These are phyloP conservation scores for Euphorbia lathyris DNA, from an alignment of 345 rosid genomes.

Conservation along the genomic window DNA sequence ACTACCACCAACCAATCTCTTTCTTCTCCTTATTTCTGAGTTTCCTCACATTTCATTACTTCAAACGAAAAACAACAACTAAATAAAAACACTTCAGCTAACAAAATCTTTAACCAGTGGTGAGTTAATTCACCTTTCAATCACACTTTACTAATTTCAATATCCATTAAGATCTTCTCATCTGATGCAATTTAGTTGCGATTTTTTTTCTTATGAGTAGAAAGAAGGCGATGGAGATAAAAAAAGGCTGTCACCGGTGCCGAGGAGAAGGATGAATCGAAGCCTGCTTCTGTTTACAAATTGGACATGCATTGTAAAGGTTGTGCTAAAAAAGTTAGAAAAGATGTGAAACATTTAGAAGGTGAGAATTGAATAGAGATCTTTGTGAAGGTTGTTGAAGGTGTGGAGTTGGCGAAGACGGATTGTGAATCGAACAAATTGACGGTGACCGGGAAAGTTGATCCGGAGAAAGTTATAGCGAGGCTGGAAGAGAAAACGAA, in stretches of 20 bases:
- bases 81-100: too few relatives aligned
- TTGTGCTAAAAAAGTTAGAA: conserved; percentile 60
- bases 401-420: conserved; percentile 34
- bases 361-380: conserved; percentile 10
- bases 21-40: too few relatives aligned
- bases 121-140: conserved; percentile 19
- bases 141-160: background rate
- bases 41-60: too few relatives aligned
- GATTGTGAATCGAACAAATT: conserved; percentile 33
- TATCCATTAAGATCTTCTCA: too few relatives aligned
- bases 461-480: conserved; percentile 32
- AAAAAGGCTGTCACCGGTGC: conserved; percentile 31
- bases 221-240: too few relatives aligned
- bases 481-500: conserved; percentile 29
- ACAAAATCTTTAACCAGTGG: too few relatives aligned
- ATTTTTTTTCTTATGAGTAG: too few relatives aligned
- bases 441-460: conserved; percentile 42
- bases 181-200: too few relatives aligned
- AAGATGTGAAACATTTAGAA: conserved; percentile 23
- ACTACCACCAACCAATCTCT: too few relatives aligned
- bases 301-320: conserved; percentile 86
- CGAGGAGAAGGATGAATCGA: conserved; percentile 29
- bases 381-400: conserved; percentile 19
- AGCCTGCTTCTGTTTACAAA: conserved; percentile 50
- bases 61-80: too few relatives aligned